Percentiles rank a stretch among this genome's conserved stretches.
Conservation (phyloP, 345 rosid species). For the Corchorus capsularis region DNA sequence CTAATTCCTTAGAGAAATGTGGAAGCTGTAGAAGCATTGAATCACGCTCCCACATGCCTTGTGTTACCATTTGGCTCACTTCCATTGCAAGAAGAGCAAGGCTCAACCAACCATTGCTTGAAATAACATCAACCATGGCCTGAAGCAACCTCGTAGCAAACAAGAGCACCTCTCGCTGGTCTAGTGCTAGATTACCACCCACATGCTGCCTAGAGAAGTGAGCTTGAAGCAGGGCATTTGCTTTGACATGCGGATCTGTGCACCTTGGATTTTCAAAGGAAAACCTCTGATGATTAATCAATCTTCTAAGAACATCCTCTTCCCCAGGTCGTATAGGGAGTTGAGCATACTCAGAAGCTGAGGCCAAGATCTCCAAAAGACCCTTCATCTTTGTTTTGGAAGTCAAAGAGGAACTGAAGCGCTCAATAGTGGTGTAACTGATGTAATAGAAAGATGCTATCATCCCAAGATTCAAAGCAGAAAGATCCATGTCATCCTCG, state of each 20-base stretch:
- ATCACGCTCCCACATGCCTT: conserved; percentile 96
- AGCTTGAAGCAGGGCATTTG: conserved; percentile 88
- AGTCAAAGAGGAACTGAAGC: conserved; percentile 82
- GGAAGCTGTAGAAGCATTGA: conserved; percentile 92
- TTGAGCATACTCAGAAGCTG: conserved; percentile 85
- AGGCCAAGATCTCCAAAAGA: conserved; percentile 79
- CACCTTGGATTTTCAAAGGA: conserved; percentile 76
- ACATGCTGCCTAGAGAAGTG: conserved; percentile 84
- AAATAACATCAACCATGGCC: conserved; percentile 88
- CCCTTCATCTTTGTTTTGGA: conserved; percentile 94
- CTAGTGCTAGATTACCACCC: conserved; percentile 72
- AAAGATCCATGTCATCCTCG: conserved; percentile 84
- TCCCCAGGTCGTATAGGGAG: conserved; percentile 87
- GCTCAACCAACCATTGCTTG: conserved; percentile 88
- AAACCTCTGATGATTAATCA: conserved; percentile 90
- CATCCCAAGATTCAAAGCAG: conserved; percentile 84
- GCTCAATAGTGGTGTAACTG: conserved; percentile 85
- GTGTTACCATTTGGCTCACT: conserved; percentile 94
- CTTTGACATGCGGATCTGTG: conserved; percentile 86
- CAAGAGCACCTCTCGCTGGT: conserved; percentile 82
- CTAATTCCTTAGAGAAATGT: conserved; percentile 82
- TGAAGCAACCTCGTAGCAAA: conserved; percentile 79
- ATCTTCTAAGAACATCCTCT: conserved; percentile 74
- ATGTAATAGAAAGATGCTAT: conserved; percentile 86
- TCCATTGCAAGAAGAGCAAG: conserved; percentile 93